These are phyloP conservation scores for Suillus americanus DNA, from an alignment of 768 basidiomycete genomes.

Conservation along the genomic window DNA sequence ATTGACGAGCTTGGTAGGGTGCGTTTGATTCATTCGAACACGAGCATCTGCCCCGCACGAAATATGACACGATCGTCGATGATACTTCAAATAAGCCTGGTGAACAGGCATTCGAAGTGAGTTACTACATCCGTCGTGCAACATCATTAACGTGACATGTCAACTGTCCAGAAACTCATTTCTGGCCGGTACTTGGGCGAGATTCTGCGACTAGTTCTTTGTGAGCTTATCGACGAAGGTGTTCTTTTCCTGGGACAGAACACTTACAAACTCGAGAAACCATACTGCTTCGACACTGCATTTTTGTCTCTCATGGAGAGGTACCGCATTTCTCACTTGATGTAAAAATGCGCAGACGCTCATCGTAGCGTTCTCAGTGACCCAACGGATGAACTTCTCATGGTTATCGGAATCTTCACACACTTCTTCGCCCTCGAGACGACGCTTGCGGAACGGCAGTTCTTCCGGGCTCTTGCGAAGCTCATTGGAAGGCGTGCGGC, in stretches of 20 bases:
- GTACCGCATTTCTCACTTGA: conserved; percentile 36
- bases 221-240: conserved; percentile 95
- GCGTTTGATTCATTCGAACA: conserved; percentile 97
- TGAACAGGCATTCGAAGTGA: conserved; percentile 90
- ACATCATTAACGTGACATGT: neutral
- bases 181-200: conserved; percentile 96
- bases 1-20: conserved; percentile 52
- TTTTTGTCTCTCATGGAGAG: conserved; percentile 97
- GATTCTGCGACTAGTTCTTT: conserved; percentile 91
- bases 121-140: conserved; percentile 10
- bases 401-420: conserved; percentile 95
- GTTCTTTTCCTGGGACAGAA: conserved; percentile 97
- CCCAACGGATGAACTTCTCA: conserved; percentile 93
- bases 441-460: conserved; percentile 93
- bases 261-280: conserved; percentile 95
- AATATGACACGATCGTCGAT: conserved; percentile 92
- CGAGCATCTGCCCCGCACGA: conserved; percentile 91
- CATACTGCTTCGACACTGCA: conserved; percentile 93
- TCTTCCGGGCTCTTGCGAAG: conserved; percentile 92
- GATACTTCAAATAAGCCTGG: conserved; percentile 94
- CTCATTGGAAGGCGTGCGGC: conserved; percentile 90
- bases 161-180: conserved; percentile 74
- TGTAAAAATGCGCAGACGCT: neutral
- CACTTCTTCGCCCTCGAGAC: conserved; percentile 98
- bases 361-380: conserved; percentile 51